Conservation (phyloP, 2,329 filamentous ascomycete genomes). For the Sclerotinia subarctica region DNA sequence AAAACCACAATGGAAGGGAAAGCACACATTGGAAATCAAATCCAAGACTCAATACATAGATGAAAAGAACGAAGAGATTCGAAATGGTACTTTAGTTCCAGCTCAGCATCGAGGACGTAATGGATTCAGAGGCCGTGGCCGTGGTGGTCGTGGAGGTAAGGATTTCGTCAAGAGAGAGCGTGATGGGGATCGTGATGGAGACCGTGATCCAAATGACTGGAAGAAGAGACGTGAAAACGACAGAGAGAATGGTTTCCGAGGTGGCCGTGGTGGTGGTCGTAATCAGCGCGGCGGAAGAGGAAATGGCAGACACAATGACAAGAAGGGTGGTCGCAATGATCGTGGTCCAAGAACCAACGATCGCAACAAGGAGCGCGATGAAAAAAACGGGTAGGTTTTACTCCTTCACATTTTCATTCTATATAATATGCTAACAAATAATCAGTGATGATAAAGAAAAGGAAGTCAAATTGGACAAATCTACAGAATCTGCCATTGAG, state of each 20-base stretch:
- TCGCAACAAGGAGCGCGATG: constrained; percentile 40
- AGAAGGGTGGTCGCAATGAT: constrained; percentile 40
- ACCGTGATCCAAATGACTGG: constrained; percentile 56
- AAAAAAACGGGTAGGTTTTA: constrained; percentile 34
- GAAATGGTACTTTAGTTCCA: constrained; percentile 65
- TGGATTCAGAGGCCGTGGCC: constrained; percentile 38
- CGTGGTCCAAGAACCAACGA: constrained; percentile 41
- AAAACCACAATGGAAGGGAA: constrained; percentile 77
- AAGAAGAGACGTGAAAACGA: constrained; percentile 62
- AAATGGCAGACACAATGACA: constrained; percentile 25
- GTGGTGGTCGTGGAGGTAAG: constrained; percentile 35
- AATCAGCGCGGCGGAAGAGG: constrained; percentile 43
- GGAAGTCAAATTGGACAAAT: constrained; percentile 23
- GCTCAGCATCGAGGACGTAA: constrained; percentile 26
- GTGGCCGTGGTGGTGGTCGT: constrained; percentile 39
- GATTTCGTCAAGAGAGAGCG: constrained; percentile 15
- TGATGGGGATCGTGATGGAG: constrained; percentile 32
- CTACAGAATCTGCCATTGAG: constrained; percentile 26
- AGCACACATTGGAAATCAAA: constrained; percentile 73
- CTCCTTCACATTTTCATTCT: not conserved
- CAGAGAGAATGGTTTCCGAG: constrained; percentile 57
- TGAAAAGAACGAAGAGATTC: constrained; percentile 71
- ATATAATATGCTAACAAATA: constrained; percentile 22
- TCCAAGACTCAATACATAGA: constrained; percentile 83
- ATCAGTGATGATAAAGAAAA: constrained; percentile 27